Evolutionary conservation across 495 filamentous ascomycete species (phyloP).

Genomic region (Durotheca rogersii): DNA sequence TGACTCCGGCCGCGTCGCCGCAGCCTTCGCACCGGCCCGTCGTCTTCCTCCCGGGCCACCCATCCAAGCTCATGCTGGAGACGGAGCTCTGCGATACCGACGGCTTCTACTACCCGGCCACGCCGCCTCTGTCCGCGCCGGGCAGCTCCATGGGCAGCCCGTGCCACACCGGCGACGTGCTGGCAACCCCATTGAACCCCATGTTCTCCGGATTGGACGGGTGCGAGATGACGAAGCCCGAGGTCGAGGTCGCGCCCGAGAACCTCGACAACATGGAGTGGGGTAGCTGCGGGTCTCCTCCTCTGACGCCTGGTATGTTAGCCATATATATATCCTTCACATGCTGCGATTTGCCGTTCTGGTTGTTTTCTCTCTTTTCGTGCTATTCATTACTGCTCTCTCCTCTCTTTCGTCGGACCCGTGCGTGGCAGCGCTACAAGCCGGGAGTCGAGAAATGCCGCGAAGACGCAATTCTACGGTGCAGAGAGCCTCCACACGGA

Average conservation of each 20-base stretch:
- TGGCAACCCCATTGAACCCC: constrained; percentile 80
- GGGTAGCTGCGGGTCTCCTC: constrained; percentile 74
- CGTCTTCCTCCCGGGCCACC: constrained; percentile 69
- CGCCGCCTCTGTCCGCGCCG: constrained; percentile 82
- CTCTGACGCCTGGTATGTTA: constrained; percentile 89
- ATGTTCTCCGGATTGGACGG: constrained; percentile 73
- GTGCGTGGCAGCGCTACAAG: no score
- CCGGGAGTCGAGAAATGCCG: no score
- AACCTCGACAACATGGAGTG: constrained; percentile 76
- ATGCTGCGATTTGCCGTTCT: no score
- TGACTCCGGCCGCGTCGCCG: constrained; percentile 79
- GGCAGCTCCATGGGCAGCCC: constrained; percentile 86
- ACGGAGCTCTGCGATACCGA: constrained; percentile 70
- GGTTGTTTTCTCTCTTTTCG: no score
- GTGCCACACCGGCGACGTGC: constrained; percentile 65
- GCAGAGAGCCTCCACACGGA: no score
- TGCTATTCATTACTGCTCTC: no score
- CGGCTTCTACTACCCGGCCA: constrained; percentile 76
- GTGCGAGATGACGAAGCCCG: constrained; percentile 78
- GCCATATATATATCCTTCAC: no score
- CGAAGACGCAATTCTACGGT: no score
- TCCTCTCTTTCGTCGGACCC: no score
- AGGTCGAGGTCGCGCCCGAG: constrained; percentile 73
- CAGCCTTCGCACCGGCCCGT: constrained; percentile 74
- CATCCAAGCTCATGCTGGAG: constrained; percentile 74